A percentile compares a stretch with the other conserved stretches of the same genome.
Conservation (phyloP, 176 grass and related monocot genomes). For the Lolium perenne region DNA sequence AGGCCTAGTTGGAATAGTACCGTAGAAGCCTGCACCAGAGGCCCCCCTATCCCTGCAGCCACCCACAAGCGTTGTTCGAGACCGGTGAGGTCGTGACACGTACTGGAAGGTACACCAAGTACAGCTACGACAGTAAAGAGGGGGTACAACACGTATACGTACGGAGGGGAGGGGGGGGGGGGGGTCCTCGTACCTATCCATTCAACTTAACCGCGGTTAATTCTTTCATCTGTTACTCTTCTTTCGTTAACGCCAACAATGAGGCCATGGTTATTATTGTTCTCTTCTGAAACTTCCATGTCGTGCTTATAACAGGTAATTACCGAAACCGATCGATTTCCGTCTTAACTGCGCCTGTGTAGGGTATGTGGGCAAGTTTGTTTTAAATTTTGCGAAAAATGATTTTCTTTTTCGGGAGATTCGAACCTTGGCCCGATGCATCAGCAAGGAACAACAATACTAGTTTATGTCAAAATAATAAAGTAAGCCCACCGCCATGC, state of each 20-base stretch:
- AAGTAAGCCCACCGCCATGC: neutral
- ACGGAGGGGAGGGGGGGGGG: neutral
- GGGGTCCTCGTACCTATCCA: neutral
- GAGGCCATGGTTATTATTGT: neutral
- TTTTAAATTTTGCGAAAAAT: neutral
- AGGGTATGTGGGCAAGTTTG: neutral
- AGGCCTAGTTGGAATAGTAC: neutral
- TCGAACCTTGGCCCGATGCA: neutral
- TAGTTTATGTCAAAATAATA: neutral
- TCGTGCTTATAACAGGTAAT: neutral
- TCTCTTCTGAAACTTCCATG: neutral
- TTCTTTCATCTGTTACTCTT: neutral
- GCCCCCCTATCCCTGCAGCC: neutral
- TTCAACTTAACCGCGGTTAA: neutral
- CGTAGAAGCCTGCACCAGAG: neutral
- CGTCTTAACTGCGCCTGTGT: neutral
- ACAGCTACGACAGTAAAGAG: too few species aligned
- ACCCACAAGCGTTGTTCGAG: neutral
- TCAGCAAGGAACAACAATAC: neutral
- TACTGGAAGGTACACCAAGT: neutral
- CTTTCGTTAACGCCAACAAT: neutral
- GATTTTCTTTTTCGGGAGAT: too few species aligned
- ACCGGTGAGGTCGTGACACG: neutral
- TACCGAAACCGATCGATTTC: neutral
- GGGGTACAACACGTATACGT: neutral